A percentile compares a stretch with the other conserved stretches of the same genome.
Conservation (phyloP, 768 basidiomycete genomes). For the Boletus subcaerulescens region DNA sequence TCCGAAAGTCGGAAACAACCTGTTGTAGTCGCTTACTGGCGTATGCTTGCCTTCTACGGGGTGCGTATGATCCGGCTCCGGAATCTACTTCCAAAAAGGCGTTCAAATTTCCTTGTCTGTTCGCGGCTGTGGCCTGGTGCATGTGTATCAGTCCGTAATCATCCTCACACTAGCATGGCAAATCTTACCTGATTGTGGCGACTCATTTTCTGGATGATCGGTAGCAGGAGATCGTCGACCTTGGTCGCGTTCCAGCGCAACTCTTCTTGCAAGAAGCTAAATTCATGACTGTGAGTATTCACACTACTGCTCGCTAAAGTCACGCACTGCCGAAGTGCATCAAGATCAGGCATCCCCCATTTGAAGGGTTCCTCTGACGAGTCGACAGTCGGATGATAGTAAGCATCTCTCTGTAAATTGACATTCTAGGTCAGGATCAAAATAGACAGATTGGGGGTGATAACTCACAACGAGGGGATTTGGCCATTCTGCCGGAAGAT, state of each 20-base stretch:
- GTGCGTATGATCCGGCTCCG: conserved; percentile 69
- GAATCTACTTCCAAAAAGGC: conserved; percentile 70
- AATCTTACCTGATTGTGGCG: conserved; percentile 67
- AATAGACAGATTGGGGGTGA: conserved; percentile 7
- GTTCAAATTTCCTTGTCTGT: conserved; percentile 74
- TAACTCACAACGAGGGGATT: conserved; percentile 80
- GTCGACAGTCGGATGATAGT: conserved; percentile 89
- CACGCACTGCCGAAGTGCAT: conserved; percentile 78
- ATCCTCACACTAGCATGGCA: background rate
- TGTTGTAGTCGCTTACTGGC: conserved; percentile 84
- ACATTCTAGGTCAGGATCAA: background rate
- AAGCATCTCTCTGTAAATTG: conserved; percentile 73
- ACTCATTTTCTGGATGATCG: conserved; percentile 87
- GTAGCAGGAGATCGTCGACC: conserved; percentile 87
- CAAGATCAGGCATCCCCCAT: conserved; percentile 96
- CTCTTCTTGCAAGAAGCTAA: conserved; percentile 71
- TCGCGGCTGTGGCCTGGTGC: conserved; percentile 54
- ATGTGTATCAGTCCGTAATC: background rate
- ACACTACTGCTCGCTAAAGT: conserved; percentile 4
- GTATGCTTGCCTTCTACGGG: conserved; percentile 78
- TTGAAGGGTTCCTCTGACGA: conserved; percentile 91
- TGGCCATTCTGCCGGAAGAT: conserved; percentile 83
- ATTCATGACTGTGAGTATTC: conserved; percentile 9
- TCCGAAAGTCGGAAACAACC: conserved; percentile 79
- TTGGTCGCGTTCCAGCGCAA: conserved; percentile 79